phyloP scores from a whole-genome alignment of 148 eudicot species.

The Tetragonia tetragonoides region DNA sequence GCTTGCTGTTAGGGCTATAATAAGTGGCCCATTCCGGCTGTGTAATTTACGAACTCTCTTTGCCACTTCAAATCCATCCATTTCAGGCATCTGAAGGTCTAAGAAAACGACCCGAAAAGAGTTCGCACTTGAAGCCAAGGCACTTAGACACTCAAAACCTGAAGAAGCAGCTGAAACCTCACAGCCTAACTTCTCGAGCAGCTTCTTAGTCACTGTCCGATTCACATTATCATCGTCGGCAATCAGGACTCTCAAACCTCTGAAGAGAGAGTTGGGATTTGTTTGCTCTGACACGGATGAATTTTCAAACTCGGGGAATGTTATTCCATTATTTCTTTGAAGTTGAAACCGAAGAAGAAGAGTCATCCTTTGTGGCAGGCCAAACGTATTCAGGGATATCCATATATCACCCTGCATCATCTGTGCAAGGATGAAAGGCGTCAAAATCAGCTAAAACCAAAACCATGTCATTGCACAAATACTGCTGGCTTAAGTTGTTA shows the following conservation, averaged over 20 bases:
- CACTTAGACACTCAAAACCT: constrained; percentile 58
- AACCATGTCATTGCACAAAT: background rate
- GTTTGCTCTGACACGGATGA: constrained; percentile 27
- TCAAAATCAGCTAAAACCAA: background rate
- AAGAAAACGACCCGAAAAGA: constrained; percentile 48
- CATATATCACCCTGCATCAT: constrained; percentile 86
- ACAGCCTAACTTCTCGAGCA: constrained; percentile 70
- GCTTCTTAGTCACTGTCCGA: constrained; percentile 63
- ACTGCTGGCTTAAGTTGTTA: background rate
- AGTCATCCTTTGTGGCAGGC: constrained; percentile 52
- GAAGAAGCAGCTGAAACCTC: constrained; percentile 56
- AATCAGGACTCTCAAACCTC: constrained; percentile 49
- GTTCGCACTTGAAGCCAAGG: constrained; percentile 41
- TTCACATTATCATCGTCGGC: constrained; percentile 71
- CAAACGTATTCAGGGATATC: constrained; percentile 48
- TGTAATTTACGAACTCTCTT: constrained; percentile 49
- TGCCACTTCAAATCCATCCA: constrained; percentile 77
- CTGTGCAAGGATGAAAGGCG: constrained; percentile 32
- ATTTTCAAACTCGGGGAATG: constrained; percentile 27
- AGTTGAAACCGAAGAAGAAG: constrained; percentile 58
- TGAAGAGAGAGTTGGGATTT: constrained; percentile 32
- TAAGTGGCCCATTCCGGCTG: constrained; percentile 50
- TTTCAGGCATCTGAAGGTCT: constrained; percentile 79
- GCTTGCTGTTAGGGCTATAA: constrained; percentile 68
- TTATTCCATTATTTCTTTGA: constrained; percentile 16